Evolutionary conservation across 1,284 basidiomycete genomes (phyloP), one percentile per base, ranked within the genome.

Genomic region (Pyrrhoderma noxium): DNA sequence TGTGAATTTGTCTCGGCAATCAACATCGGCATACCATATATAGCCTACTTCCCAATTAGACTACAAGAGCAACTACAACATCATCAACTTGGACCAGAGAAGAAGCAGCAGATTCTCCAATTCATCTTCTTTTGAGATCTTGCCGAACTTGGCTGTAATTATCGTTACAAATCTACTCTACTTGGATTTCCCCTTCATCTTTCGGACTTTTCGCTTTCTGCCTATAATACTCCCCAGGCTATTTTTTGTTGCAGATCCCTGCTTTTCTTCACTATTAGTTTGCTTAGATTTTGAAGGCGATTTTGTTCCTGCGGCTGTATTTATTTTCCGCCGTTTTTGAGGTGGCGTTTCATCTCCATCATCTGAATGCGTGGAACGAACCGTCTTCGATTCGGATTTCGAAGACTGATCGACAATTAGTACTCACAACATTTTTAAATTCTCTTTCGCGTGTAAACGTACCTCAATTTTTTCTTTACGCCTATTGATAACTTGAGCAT

Each of bases 401-500:
- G 27, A 18, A 2, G 22, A 21, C 49, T 49, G 16, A 43, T 18
- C 21, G 38, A 37, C 27, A 18, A 7, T 40, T 40, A 2, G 13
- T 31, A 44, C 8, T 8, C 42, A 44, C n/a, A 47, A 35, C 22
- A 39, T 51, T 37, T 18, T 11, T 18, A 45, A 35, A 27, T n/a
- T n/a, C n/a, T n/a, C n/a, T n/a, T n/a, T n/a, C n/a, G n/a, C n/a
- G n/a, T n/a, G 2, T 31, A 8, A 16, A 48, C 54, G n/a, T 35
- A 55, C 53, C 53, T 55, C 49, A 3, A 31, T 42, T 25, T 57
- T 46, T 11, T 75, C 73, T 45, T 72, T 70, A 55, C 88, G 72
- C 51, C 87, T 71, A 54, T 85, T 82, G 22, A 90, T 80, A 19
- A 94, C 91, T 66, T 93, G 88, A 3, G 91, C 74, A 61, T 97